Evolutionary conservation across 2,329 filamentous ascomycete species (phyloP).

Genomic region (Paramyrothecium sp.): DNA sequence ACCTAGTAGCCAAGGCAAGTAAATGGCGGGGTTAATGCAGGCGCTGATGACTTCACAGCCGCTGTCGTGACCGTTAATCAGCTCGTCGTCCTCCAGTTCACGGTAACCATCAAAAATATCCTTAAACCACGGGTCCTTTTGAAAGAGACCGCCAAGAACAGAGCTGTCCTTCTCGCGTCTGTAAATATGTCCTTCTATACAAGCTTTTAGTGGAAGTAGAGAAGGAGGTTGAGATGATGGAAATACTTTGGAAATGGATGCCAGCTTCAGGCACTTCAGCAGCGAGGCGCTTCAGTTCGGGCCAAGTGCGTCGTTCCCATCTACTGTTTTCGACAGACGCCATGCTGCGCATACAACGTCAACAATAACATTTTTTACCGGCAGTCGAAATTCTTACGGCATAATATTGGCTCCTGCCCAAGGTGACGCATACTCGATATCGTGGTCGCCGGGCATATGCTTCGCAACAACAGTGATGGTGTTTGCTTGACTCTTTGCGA

Average conservation of each 20-base stretch:
- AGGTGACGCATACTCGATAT: constrained; percentile 85
- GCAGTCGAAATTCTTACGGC: constrained; percentile 52
- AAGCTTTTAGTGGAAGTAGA: not conserved
- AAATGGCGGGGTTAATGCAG: constrained; percentile 73
- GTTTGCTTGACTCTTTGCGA: constrained; percentile 43
- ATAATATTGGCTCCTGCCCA: constrained; percentile 84
- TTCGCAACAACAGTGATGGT: constrained; percentile 73
- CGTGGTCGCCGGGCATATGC: constrained; percentile 92
- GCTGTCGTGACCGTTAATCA: not conserved
- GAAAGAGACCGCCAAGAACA: not conserved
- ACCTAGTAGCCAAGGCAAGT: constrained; percentile 67
- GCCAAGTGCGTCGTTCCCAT: constrained; percentile 66
- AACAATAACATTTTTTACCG: not conserved
- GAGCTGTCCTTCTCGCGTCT: constrained; percentile 61
- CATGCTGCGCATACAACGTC: constrained; percentile 34
- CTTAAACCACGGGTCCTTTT: not conserved
- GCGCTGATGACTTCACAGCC: constrained; percentile 31
- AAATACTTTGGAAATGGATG: constrained; percentile 71
- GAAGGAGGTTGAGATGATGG: not conserved
- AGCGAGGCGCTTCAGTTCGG: constrained; percentile 57
- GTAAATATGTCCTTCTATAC: constrained; percentile 44
- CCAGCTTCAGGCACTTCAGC: constrained; percentile 72
- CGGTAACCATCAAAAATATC: not conserved
- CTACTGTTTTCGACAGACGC: constrained; percentile 37
- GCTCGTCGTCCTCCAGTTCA: not conserved